phyloP scores from a whole-genome alignment of 352 stramenopile genomes.

The Thalassiosira sp. region DNA sequence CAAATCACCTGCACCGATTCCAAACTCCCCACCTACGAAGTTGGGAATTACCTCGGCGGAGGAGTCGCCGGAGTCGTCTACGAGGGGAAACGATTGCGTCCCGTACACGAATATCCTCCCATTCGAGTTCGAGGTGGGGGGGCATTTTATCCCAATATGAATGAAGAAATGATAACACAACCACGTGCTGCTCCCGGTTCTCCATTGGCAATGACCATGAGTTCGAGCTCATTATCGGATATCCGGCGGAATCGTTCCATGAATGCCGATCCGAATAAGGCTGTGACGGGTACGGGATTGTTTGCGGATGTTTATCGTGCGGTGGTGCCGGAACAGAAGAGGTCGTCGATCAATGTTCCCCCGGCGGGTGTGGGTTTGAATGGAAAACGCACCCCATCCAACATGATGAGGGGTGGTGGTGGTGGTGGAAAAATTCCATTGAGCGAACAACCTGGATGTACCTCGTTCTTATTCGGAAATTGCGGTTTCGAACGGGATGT shows the following conservation, averaged over 20 bases:
- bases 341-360: neutral
- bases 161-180: neutral
- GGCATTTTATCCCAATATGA: slow-evolving; percentile 27
- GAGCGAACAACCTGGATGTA: slow-evolving; percentile 1
- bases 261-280: neutral
- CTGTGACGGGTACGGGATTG: slow-evolving; percentile 28
- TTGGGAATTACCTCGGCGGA: slow-evolving; percentile 81
- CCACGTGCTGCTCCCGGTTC: neutral
- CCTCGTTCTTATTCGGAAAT: slow-evolving; percentile 36
- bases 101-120: slow-evolving; percentile 73
- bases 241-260: neutral
- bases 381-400: neutral
- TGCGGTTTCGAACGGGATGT: slow-evolving; percentile 19
- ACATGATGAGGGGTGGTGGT: no score
- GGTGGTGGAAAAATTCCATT: no score
- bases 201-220: slow-evolving; percentile 43
- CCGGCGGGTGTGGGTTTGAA: neutral
- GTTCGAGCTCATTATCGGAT: slow-evolving; percentile 29
- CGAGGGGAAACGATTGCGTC: slow-evolving; percentile 72
- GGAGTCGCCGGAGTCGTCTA: slow-evolving; percentile 83
- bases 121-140: slow-evolving; percentile 30
- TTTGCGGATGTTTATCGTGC: slow-evolving; percentile 49
- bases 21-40: slow-evolving; percentile 66
- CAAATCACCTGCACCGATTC: slow-evolving; percentile 61
- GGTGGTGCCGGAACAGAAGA: neutral